phyloP scores from a whole-genome alignment of 176 grass and related monocot species.

The Aegilops speltoides region DNA sequence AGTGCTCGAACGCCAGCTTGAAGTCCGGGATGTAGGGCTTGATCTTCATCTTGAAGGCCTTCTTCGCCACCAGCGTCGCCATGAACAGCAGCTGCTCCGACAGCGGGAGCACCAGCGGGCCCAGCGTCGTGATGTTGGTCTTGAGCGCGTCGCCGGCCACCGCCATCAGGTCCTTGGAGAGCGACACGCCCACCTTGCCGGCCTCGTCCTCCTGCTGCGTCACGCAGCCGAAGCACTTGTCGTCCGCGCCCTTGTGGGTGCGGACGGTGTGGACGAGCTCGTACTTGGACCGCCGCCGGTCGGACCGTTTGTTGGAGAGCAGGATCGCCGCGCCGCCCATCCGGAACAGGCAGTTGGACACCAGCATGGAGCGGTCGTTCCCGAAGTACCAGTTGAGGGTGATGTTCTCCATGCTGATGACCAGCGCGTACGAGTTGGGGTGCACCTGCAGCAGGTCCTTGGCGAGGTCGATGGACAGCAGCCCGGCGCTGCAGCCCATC shows the following conservation, averaged over 20 bases:
- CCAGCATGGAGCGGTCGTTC: conserved; percentile 82
- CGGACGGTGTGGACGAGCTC: conserved; percentile 89
- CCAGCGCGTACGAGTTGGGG: conserved; percentile 61
- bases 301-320: conserved; percentile 58
- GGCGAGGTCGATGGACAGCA: conserved; percentile 83
- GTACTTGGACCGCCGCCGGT: conserved; percentile 76
- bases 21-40: conserved; percentile 97
- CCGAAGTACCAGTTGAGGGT: conserved; percentile 96
- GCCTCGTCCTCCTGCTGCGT: conserved; percentile 73
- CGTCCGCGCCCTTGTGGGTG: conserved; percentile 87
- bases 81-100: conserved; percentile 92
- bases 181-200: conserved; percentile 77
- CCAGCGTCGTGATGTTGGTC: conserved; percentile 95
- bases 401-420: conserved; percentile 97
- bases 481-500: conserved; percentile 90
- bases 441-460: conserved; percentile 88
- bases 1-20: conserved; percentile 93
- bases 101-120: conserved; percentile 76
- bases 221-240: conserved; percentile 83
- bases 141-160: conserved; percentile 93
- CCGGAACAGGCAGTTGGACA: conserved; percentile 92
- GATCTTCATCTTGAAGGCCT: conserved; percentile 82
- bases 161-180: conserved; percentile 90
- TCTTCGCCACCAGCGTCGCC: conserved; percentile 75
- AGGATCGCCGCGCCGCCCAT: conserved; percentile 90